Percentiles rank a stretch among this genome's conserved stretches.
phyloP scores from a whole-genome alignment of 1,139 yeast species.

The Pichia sp. region DNA sequence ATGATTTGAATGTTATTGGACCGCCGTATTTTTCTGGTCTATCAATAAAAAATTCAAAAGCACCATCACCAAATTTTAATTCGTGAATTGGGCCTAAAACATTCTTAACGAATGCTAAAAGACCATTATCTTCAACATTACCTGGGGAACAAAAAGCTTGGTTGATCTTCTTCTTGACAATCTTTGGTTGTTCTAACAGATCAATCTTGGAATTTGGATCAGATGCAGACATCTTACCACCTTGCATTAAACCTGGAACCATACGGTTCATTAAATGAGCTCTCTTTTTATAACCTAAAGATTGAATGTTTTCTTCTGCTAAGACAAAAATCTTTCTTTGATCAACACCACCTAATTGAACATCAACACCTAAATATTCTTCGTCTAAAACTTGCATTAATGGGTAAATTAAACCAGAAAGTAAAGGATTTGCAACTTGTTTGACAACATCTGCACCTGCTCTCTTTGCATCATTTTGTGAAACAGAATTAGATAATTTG shows the following conservation, averaged over 20 bases:
- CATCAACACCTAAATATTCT: slow-evolving; percentile 82
- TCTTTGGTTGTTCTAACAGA: slow-evolving; percentile 79
- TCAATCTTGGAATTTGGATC: slow-evolving; percentile 98
- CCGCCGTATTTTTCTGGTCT: slow-evolving; percentile 99
- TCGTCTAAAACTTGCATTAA: slow-evolving; percentile 99
- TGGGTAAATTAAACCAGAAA: slow-evolving; percentile 93
- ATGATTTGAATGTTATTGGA: slow-evolving; percentile 61
- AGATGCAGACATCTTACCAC: slow-evolving; percentile 98
- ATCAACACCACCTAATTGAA: slow-evolving; percentile 97
- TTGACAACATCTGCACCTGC: slow-evolving; percentile 99
- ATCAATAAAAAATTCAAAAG: slow-evolving; percentile 62
- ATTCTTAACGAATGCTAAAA: slow-evolving; percentile 75
- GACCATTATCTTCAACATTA: slow-evolving; percentile 83
- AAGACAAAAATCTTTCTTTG: slow-evolving; percentile 96
- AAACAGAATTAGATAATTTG: slow-evolving; percentile 71
- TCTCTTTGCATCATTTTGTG: slow-evolving; percentile 94
- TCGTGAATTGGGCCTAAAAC: slow-evolving; percentile 85
- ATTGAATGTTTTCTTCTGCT: slow-evolving; percentile 89
- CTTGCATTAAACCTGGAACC: slow-evolving; percentile 97
- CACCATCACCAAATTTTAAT: slow-evolving; percentile 51
- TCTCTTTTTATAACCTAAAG: slow-evolving; percentile 90
- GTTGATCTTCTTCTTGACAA: slow-evolving; percentile 82
- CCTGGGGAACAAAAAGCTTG: slow-evolving; percentile 97
- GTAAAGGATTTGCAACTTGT: slow-evolving; percentile 89
- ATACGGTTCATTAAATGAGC: slow-evolving; percentile 98